These are phyloP conservation scores for Aureobasidium sp. DNA, from an alignment of 2,329 filamentous ascomycete species.

Conservation along the genomic window DNA sequence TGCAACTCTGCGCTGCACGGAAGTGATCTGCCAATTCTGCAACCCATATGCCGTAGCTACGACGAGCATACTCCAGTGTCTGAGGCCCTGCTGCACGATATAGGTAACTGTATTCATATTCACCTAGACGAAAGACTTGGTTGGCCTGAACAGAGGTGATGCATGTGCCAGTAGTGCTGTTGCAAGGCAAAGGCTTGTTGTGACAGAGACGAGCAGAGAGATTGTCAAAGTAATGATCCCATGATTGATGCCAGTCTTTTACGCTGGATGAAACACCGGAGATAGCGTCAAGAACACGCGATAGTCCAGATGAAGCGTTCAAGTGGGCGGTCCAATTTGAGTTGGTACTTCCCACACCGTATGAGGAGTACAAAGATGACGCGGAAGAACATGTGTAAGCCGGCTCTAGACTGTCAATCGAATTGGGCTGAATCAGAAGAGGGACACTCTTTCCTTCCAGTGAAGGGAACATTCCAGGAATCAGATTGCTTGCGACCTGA, in stretches of 20 bases:
- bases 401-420: slow-evolving; percentile 67
- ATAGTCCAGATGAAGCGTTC: slow-evolving; percentile 48
- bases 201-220: slow-evolving; percentile 74
- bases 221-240: slow-evolving; percentile 83
- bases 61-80: slow-evolving; percentile 56
- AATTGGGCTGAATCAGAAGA: slow-evolving; percentile 44
- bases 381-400: slow-evolving; percentile 59
- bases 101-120: slow-evolving; percentile 75
- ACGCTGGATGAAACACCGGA: slow-evolving; percentile 56
- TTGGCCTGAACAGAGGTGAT: slow-evolving; percentile 58
- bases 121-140: slow-evolving; percentile 65
- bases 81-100: slow-evolving; percentile 57
- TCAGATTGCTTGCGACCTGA: slow-evolving; percentile 69
- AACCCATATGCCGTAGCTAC: slow-evolving; percentile 64
- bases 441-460: slow-evolving; percentile 26
- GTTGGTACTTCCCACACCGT: slow-evolving; percentile 40
- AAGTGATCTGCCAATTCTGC: slow-evolving; percentile 64
- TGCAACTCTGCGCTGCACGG: slow-evolving; percentile 32
- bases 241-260: slow-evolving; percentile 59
- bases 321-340: slow-evolving; percentile 60
- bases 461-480: slow-evolving; percentile 59
- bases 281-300: slow-evolving; percentile 55
- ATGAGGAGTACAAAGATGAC: slow-evolving; percentile 36
- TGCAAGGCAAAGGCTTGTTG: slow-evolving; percentile 63
- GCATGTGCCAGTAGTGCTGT: slow-evolving; percentile 49